Evolutionary conservation across 805 yeast species (phyloP), one percentile per base, ranked within the genome.

Genomic region (Ogataea angusta): DNA sequence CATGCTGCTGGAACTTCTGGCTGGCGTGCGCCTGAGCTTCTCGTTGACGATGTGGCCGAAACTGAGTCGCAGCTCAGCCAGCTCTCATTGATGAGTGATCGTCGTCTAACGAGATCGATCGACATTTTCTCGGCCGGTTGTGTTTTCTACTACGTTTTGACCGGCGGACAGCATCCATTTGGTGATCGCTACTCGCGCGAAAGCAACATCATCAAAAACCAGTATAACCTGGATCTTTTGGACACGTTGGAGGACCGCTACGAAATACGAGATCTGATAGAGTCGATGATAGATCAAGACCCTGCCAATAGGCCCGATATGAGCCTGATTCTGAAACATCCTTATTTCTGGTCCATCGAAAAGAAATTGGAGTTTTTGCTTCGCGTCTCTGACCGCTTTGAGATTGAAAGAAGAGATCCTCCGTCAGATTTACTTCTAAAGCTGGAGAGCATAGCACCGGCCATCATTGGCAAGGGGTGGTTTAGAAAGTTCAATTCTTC

Each of bases 1-100:
- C 82, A 88, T 54, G 95, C 95, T 14, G 95, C 97, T 0, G 99
- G 99, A 2, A 93, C 99, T 0, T 78, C 93, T 3, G 99, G 99
- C 3, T 93, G 99, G 99, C 75, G 97, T 52, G 98, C 99, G 0
- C 99, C 99, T 0, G 99, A 93, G 55, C 62, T 87, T 24, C 63
- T 87, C 26, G 60, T 75, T 17, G 76, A 71, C 30, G 70, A 61
- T 16, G 16, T 23, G 15, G 38, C 51, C 9, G 61, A 66, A 21
- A 40, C 52, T 3, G 64, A 33, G 23, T 30, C 51, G 0, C 41
- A 32, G n/a, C 26, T 33, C 6, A 26, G 47, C 2, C 48, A 41
- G 18, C 40, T 42, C 5, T 29, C 32, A 5, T 9, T 22, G 17
- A 15, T 38, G n/a, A 40, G 34, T 16, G 69, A 68, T 32, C 76